Evolutionary conservation across 805 yeast genomes (phyloP).

Genomic region (Maudiozyma bulderi): DNA sequence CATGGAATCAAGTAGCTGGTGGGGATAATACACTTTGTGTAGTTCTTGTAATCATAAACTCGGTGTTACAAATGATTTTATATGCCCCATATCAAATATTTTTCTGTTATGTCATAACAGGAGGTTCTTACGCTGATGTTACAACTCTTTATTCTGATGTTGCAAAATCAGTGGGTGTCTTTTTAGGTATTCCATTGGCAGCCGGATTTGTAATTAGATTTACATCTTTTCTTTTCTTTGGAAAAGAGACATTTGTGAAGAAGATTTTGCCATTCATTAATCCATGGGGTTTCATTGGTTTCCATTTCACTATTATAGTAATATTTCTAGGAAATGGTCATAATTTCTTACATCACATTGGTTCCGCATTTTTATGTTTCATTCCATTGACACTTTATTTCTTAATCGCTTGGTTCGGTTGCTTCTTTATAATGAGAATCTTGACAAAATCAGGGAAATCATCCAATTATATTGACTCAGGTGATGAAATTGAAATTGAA

Average conservation of each 20-base stretch:
- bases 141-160: conserved; percentile 31
- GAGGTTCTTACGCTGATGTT: conserved; percentile 5
- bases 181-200: conserved; percentile 45
- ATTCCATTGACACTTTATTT: conserved; percentile 43
- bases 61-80: conserved; percentile 40
- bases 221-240: conserved; percentile 18
- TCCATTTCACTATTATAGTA: conserved; percentile 42
- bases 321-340: conserved; percentile 44
- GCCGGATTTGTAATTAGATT: conserved; percentile 38
- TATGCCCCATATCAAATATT: conserved; percentile 45
- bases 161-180: conserved; percentile 41
- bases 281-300: conserved; percentile 44
- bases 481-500: conserved; percentile 5
- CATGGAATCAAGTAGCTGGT: conserved; percentile 47
- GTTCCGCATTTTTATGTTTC: conserved; percentile 40
- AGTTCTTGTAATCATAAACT: conserved; percentile 41
- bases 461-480: not conserved
- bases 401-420: conserved; percentile 38
- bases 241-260: conserved; percentile 27
- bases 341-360: conserved; percentile 38
- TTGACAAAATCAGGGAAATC: conserved; percentile 9
- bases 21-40: conserved; percentile 47
- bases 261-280: conserved; percentile 33
- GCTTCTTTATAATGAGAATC: conserved; percentile 32
- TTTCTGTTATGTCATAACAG: conserved; percentile 37